Evolutionary conservation across 1,284 basidiomycete species (phyloP), one percentile per base, ranked within the genome.

Genomic region (Cerrena zonata): DNA sequence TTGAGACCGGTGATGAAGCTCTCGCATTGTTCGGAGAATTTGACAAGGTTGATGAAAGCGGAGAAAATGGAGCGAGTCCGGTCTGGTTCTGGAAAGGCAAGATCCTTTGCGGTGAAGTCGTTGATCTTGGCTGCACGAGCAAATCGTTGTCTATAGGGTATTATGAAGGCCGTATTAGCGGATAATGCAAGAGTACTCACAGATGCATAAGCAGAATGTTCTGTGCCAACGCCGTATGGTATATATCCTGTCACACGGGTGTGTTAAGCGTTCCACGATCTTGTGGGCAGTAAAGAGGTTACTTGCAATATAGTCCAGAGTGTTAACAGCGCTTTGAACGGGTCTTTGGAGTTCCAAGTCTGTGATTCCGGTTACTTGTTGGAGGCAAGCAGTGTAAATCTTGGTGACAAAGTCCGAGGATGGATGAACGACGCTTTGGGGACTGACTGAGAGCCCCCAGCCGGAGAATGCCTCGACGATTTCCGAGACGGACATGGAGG

Each of bases 1-100:
- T 79, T 75, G n/a, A 91, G 68, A 13, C 77, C 73, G 46, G 72
- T 72, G 18, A 88, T 70, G 51, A 85, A 80, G 1, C 75, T 66
- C 36, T 77, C 74, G 56, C 84, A 84, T 58, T 91, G 85, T 56
- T 87, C 83, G 24, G 82, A 84, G 65, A 94, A 95, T 67, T 91
- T 91, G 64, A 91, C 81, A 66, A 94, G 92, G 69, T 96, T 96
- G 73, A 94, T 86, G 55, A 96, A 86, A 0, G 87, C 92, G 37
- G 89, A 91, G 52, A 96, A 76, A 40, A 89, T 75, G 45, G 78
- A 74, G 13, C 84, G 73, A 0, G 91, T 87, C 22, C 91, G 80
- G 27, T 81, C 75, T 19, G 81, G 71, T 23, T 89, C 85, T 1
- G 92, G 92, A 43, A 75, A 75, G 45, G 76, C 75, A 7, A 95